These are phyloP conservation scores for Nemania abortiva DNA, from an alignment of 2,329 filamentous ascomycete genomes.

Conservation along the genomic window DNA sequence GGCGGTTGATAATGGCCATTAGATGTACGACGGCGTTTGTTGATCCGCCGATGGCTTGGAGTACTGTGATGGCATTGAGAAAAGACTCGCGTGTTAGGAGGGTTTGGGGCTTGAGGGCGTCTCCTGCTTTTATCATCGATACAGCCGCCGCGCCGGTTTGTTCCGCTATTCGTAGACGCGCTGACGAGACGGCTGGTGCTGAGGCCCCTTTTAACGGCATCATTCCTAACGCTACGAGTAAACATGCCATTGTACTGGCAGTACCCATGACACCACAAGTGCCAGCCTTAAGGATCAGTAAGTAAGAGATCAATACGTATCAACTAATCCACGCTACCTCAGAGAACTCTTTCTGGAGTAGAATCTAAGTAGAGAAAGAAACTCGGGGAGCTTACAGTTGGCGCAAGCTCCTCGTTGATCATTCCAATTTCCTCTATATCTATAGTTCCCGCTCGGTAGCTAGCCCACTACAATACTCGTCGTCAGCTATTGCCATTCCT, in stretches of 20 bases:
- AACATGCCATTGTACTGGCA: slow-evolving; percentile 88
- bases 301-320: neutral
- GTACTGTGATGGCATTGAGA: slow-evolving; percentile 86
- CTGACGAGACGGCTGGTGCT: slow-evolving; percentile 80
- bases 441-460: slow-evolving; percentile 72
- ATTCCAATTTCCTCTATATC: slow-evolving; percentile 78
- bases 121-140: slow-evolving; percentile 70
- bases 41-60: slow-evolving; percentile 86
- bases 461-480: slow-evolving; percentile 65
- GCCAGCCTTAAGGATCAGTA: slow-evolving; percentile 63
- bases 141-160: slow-evolving; percentile 78
- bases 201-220: slow-evolving; percentile 82
- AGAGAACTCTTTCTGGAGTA: neutral
- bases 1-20: slow-evolving; percentile 84
- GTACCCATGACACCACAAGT: slow-evolving; percentile 95
- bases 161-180: slow-evolving; percentile 84
- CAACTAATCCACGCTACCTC: neutral
- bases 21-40: slow-evolving; percentile 89
- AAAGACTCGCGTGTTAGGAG: slow-evolving; percentile 81
- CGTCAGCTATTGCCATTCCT: neutral
- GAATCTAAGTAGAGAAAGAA: neutral
- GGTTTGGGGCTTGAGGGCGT: slow-evolving; percentile 75
- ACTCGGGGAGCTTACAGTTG: slow-evolving; percentile 63
- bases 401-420: slow-evolving; percentile 79
- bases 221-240: slow-evolving; percentile 85